Evolutionary conservation across 192 early-diverging fungal species (phyloP).

Genomic region (Chytriomyces confervae): DNA sequence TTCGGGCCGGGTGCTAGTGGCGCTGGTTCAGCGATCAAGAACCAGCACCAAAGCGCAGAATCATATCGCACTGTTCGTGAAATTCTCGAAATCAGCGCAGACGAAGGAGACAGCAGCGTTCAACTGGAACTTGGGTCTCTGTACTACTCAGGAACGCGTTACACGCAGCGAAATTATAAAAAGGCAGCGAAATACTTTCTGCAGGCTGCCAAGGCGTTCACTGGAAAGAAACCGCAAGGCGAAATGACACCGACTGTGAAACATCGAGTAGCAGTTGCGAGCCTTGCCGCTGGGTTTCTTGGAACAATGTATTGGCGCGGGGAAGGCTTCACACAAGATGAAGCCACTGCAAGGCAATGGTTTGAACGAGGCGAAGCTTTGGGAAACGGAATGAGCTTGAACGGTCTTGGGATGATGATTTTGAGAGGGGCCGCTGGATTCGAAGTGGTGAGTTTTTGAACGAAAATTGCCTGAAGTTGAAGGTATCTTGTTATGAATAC

Average conservation of each 20-base stretch:
- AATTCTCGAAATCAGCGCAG: slow-evolving; percentile 71
- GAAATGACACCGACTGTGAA: slow-evolving; percentile 14
- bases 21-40: slow-evolving; percentile 55
- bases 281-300: slow-evolving; percentile 77
- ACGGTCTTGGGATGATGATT: slow-evolving; percentile 85
- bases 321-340: slow-evolving; percentile 74
- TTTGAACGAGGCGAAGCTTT: slow-evolving; percentile 71
- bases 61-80: slow-evolving; percentile 21
- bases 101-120: slow-evolving; percentile 57
- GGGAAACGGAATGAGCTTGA: slow-evolving; percentile 68
- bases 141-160: slow-evolving; percentile 77
- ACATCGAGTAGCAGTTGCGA: slow-evolving; percentile 44
- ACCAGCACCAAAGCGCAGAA: slow-evolving; percentile 31
- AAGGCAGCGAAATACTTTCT: slow-evolving; percentile 68
- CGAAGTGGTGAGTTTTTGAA: slow-evolving; percentile 29
- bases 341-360: slow-evolving; percentile 73
- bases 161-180: slow-evolving; percentile 60
- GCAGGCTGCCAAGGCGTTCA: slow-evolving; percentile 40
- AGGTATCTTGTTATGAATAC: background rate
- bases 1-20: slow-evolving; percentile 83
- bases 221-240: slow-evolving; percentile 4
- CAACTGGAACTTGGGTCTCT: slow-evolving; percentile 75
- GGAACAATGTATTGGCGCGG: slow-evolving; percentile 93
- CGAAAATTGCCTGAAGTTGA: background rate
- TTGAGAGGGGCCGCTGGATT: slow-evolving; percentile 64